Percentiles rank a stretch among this genome's conserved stretches.
phyloP scores from a whole-genome alignment of 495 filamentous ascomycete species.

The Daldinia grandis region DNA sequence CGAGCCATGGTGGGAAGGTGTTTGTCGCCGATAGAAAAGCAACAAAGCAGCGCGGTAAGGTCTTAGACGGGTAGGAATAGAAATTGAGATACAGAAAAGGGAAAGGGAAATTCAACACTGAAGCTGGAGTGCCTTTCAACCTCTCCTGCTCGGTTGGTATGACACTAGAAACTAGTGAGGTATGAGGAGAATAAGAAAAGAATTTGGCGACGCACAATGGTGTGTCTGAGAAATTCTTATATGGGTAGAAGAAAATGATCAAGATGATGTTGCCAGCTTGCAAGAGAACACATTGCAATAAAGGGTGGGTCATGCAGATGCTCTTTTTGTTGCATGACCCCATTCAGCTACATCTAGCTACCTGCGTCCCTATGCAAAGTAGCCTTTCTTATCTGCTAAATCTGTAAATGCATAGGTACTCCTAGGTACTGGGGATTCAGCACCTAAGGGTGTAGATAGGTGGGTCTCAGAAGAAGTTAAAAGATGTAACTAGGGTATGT shows the following conservation, averaged over 20 bases:
- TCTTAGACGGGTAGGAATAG: not conserved
- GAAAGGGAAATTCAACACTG: slow-evolving; percentile 2
- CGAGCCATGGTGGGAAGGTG: slow-evolving; percentile 59
- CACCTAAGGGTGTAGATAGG: not conserved
- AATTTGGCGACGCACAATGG: slow-evolving; percentile 25
- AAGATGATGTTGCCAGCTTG: slow-evolving; percentile 43
- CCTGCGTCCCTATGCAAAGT: not conserved
- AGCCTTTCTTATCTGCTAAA: not conserved
- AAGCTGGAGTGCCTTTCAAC: slow-evolving; percentile 26
- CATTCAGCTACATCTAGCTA: slow-evolving; percentile 1
- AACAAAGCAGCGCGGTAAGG: slow-evolving; percentile 12
- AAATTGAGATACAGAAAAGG: slow-evolving; percentile 15
- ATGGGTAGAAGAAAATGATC: slow-evolving; percentile 13
- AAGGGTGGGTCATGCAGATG: slow-evolving; percentile 37
- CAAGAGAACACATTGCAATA: slow-evolving; percentile 46
- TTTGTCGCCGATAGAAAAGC: slow-evolving; percentile 15
- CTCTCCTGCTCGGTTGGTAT: slow-evolving; percentile 25
- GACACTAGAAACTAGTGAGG: slow-evolving; percentile 11
- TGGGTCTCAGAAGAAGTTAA: not conserved
- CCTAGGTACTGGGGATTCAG: not conserved
- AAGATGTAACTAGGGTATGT: not conserved
- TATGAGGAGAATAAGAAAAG: slow-evolving; percentile 22
- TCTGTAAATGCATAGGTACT: not conserved
- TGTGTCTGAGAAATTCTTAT: slow-evolving; percentile 27
- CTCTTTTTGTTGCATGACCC: slow-evolving; percentile 20